These are phyloP conservation scores for Tuber borchii DNA, from an alignment of 495 filamentous ascomycete species.

Conservation along the genomic window DNA sequence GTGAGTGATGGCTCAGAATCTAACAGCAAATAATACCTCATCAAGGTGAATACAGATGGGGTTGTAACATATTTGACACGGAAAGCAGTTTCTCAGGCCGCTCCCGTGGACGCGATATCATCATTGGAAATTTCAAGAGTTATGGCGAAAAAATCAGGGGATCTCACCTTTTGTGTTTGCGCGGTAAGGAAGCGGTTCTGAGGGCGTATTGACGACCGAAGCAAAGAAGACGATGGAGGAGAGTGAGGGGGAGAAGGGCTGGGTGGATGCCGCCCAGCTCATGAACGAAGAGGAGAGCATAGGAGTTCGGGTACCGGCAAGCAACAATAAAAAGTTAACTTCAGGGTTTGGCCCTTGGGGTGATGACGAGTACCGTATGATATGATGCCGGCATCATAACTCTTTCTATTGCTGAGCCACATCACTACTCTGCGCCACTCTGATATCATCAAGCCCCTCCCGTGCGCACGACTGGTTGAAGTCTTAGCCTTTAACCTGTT, in stretches of 20 bases:
- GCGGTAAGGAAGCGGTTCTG: neutral
- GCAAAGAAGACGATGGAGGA: neutral
- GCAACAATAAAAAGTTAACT: neutral
- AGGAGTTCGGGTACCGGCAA: neutral
- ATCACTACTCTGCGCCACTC: neutral
- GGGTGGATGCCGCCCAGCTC: neutral
- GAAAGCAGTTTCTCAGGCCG: slow-evolving; percentile 20
- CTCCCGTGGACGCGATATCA: slow-evolving; percentile 15
- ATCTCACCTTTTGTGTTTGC: neutral
- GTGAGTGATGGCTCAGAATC: slow-evolving; percentile 12
- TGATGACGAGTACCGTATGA: neutral
- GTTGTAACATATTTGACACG: slow-evolving; percentile 24
- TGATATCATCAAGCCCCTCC: neutral
- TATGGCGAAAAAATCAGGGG: neutral
- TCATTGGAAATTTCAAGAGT: slow-evolving; percentile 6
- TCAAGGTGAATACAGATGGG: slow-evolving; percentile 27
- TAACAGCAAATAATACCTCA: slow-evolving; percentile 23
- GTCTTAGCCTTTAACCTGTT: neutral
- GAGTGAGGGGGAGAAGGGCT: neutral
- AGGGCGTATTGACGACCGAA: neutral
- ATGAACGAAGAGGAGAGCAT: neutral
- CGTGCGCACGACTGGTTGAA: neutral
- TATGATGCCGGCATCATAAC: neutral
- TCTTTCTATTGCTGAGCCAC: neutral
- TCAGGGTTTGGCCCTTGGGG: neutral